Evolutionary conservation across 352 stramenopile genomes (phyloP), one percentile per base, ranked within the genome.

Genomic region (Pythium apleroticum): DNA sequence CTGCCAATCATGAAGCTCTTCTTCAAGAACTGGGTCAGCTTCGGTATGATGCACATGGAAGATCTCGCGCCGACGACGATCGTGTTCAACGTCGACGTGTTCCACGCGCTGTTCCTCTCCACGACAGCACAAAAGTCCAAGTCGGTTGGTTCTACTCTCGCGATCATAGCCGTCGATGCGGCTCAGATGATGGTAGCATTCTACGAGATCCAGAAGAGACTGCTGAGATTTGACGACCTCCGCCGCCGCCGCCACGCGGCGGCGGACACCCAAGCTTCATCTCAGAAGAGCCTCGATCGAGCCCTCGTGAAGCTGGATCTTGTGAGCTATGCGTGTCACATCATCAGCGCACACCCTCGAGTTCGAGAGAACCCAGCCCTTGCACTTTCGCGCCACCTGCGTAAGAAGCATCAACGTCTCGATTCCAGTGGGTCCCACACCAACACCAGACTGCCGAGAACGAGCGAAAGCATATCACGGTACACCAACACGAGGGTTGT

Each of bases 31-130:
- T 41, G 20, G 28, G 43, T 57, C 30, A 33, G 57, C 45, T 25
- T 22, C 6, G 52, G 52, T 2, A 17, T 61, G 19, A 48, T 39
- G 20, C 45, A 62, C 61, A 41, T 54, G 30, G 33, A 60, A 41
- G 52, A 68, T 30, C 41, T 68, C 39, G 43, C 39, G 14, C 61
- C 61, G 22, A 30, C n/a, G 6, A 35, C 48, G 5, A 56, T 60
- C 41, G 53, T 62, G 30, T 68, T 60, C 52, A 68, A 61, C 52
- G 24, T 68, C 9, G 61, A 68, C 52, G 39, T 68, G n/a, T 68
- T 68, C 33, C 61, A 68, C 61, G 52, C 61, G 8, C 33, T 68
- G 28, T 57, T 62, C 17, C 43, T 68, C 3, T 53, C 68, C 1
- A 56, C 54, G 17, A 59, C 61, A 10, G 58, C 67, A 14, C 68